Evolutionary conservation across 495 filamentous ascomycete genomes (phyloP).

Genomic region (Halenospora varia): DNA sequence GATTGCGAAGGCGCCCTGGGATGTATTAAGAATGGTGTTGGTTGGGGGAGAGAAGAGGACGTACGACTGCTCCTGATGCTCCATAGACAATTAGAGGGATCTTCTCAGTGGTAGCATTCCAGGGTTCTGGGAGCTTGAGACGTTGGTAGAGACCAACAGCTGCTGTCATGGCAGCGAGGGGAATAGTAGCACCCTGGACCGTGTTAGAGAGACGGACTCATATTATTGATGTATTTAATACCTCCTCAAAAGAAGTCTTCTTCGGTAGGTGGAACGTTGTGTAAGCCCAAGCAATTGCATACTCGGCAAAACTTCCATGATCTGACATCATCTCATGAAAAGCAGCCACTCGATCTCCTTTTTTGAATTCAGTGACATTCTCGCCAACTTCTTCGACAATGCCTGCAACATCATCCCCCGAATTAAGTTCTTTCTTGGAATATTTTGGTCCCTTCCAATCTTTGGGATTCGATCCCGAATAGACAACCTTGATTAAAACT

Average conservation of each 20-base stretch:
- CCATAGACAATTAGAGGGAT: conserved; percentile 58
- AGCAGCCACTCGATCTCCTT: conserved; percentile 80
- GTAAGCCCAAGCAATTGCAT: conserved; percentile 57
- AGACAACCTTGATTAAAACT: conserved; percentile 65
- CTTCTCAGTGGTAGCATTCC: conserved; percentile 41
- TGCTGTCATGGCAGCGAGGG: conserved; percentile 71
- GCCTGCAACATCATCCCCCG: conserved; percentile 90
- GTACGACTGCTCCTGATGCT: conserved; percentile 54
- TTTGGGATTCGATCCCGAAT: conserved; percentile 70
- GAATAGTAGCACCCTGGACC: conserved; percentile 57
- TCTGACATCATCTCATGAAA: conserved; percentile 59
- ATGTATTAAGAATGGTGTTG: neutral
- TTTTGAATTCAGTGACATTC: conserved; percentile 67
- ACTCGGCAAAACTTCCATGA: conserved; percentile 66
- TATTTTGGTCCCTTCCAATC: conserved; percentile 60
- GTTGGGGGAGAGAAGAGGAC: neutral
- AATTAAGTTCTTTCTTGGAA: conserved; percentile 57
- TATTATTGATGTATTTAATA: conserved; percentile 2
- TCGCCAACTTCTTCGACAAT: conserved; percentile 76
- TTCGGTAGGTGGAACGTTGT: conserved; percentile 68
- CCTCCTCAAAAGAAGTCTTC: conserved; percentile 63
- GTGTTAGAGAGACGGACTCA: neutral
- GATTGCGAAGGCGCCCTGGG: conserved; percentile 55
- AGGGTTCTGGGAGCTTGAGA: conserved; percentile 62
- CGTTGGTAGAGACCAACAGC: conserved; percentile 57